These are phyloP conservation scores for Oryza officinalis DNA, from an alignment of 176 grass and related monocot species.

Conservation along the genomic window DNA sequence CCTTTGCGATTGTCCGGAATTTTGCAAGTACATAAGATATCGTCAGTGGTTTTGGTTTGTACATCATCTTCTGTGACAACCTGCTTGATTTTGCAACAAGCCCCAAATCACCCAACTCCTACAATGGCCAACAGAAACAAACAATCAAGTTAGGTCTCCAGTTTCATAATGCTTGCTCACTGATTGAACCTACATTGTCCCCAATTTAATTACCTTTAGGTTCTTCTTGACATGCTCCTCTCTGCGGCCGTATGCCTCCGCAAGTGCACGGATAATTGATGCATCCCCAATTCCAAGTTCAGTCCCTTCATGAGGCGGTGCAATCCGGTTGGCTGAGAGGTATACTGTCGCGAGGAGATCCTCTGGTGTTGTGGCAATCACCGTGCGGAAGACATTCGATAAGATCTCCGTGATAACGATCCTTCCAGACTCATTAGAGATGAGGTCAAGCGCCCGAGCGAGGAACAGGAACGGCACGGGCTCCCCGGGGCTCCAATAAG, in stretches of 20 bases:
- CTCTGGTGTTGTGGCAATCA: slow-evolving; percentile 74
- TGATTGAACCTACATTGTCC: background rate
- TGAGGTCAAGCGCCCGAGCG: slow-evolving; percentile 83
- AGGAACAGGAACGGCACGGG: slow-evolving; percentile 88
- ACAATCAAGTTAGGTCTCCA: background rate
- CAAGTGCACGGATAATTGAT: slow-evolving; percentile 82
- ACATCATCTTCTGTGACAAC: slow-evolving; percentile 87
- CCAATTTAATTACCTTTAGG: slow-evolving; percentile 61
- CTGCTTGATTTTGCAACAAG: slow-evolving; percentile 96
- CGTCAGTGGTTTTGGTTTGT: slow-evolving; percentile 79
- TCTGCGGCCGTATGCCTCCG: slow-evolving; percentile 91
- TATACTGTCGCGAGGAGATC: slow-evolving; percentile 91
- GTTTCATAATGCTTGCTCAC: slow-evolving; percentile 10
- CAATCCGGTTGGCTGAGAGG: slow-evolving; percentile 86
- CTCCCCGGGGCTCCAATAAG: slow-evolving; percentile 75
- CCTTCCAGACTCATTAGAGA: slow-evolving; percentile 82
- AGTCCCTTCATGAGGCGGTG: slow-evolving; percentile 85
- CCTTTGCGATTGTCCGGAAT: slow-evolving; percentile 93
- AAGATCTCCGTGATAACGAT: slow-evolving; percentile 88
- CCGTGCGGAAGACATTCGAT: slow-evolving; percentile 82
- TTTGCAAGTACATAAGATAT: slow-evolving; percentile 77
- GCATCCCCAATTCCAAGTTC: slow-evolving; percentile 96
- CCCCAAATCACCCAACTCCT: slow-evolving; percentile 98
- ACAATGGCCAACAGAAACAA: slow-evolving; percentile 15
- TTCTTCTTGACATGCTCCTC: slow-evolving; percentile 98